Evolutionary conservation across 1,284 basidiomycete species (phyloP), one percentile per base, ranked within the genome.

Genomic region (Singerocomus inundabilis): DNA sequence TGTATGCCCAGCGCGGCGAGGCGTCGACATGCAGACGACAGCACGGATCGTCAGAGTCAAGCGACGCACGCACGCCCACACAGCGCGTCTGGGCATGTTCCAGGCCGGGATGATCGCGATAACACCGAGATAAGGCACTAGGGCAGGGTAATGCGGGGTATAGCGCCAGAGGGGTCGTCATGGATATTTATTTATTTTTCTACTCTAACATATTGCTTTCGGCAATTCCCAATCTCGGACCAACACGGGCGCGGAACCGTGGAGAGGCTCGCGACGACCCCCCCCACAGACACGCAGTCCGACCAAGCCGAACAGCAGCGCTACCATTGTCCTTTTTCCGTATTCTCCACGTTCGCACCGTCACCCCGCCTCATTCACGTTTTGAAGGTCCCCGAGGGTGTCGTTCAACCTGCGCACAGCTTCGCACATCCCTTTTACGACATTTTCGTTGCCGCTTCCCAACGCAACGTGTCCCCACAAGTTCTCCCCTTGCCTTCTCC

Each of bases 31-130:
- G n/a, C 37, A 40, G 47, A 54, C 36, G 54, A 42, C 42, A 29
- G 32, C 21, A 34, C 24, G 38, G 53, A 37, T 44, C 41, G 54
- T 57, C 41, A 21, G 34, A 39, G 15, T 24, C 42, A 37, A 38
- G 50, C 31, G 44, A 34, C 36, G 51, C 29, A 31, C 16, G 48
- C 45, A 21, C 21, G 21, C 21, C 21, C 21, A 21, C 41, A 55
- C 41, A 43, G 57, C 26, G 40, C 2, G 39, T 40, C 38, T 6
- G n/a, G 38, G 16, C 46, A 7, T n/a, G 49, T 34, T 48, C 54
- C 54, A 62, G 53, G 48, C 59, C 40, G 62, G 62, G 64, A 62
- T 59, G 62, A 61, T 64, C 52, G 56, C 48, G 61, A 63, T 63
- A 53, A 45, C 35, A 38, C 30, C 13, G 30, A 52, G 62, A 64